Evolutionary conservation across 2,329 filamentous ascomycete genomes (phyloP).

Genomic region (Apiospora malaysiana): DNA sequence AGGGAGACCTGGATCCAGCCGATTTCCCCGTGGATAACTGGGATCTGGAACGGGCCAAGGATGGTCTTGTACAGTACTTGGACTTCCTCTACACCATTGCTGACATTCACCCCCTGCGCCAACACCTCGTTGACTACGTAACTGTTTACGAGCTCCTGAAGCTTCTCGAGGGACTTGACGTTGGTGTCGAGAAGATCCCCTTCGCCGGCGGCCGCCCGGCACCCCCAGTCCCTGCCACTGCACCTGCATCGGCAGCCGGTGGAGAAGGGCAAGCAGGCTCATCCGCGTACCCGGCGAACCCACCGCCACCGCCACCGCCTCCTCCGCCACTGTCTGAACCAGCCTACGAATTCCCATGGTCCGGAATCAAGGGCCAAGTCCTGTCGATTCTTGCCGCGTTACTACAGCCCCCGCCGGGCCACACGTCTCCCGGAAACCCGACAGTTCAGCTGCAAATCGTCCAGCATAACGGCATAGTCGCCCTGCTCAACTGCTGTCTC

Average conservation of each 20-base stretch:
- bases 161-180: slow-evolving; percentile 84
- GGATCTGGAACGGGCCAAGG: slow-evolving; percentile 97
- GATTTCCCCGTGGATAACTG: slow-evolving; percentile 95
- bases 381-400: slow-evolving; percentile 89
- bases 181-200: slow-evolving; percentile 83
- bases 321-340: slow-evolving; percentile 65
- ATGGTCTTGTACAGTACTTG: slow-evolving; percentile 91
- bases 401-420: slow-evolving; percentile 77
- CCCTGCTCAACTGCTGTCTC: slow-evolving; percentile 84
- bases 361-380: slow-evolving; percentile 87
- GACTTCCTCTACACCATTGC: slow-evolving; percentile 92
- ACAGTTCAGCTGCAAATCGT: slow-evolving; percentile 89
- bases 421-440: slow-evolving; percentile 67
- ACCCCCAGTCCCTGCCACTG: slow-evolving; percentile 44
- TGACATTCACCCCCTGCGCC: slow-evolving; percentile 82
- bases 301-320: slow-evolving; percentile 49
- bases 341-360: slow-evolving; percentile 69
- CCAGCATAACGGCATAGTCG: slow-evolving; percentile 82
- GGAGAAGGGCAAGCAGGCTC: slow-evolving; percentile 33
- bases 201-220: slow-evolving; percentile 54
- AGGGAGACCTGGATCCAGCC: slow-evolving; percentile 74
- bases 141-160: slow-evolving; percentile 87
- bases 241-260: slow-evolving; percentile 31
- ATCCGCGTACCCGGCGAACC: slow-evolving; percentile 35
- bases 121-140: slow-evolving; percentile 89